phyloP scores from a whole-genome alignment of 768 basidiomycete genomes.

The Boletus fagicola region DNA sequence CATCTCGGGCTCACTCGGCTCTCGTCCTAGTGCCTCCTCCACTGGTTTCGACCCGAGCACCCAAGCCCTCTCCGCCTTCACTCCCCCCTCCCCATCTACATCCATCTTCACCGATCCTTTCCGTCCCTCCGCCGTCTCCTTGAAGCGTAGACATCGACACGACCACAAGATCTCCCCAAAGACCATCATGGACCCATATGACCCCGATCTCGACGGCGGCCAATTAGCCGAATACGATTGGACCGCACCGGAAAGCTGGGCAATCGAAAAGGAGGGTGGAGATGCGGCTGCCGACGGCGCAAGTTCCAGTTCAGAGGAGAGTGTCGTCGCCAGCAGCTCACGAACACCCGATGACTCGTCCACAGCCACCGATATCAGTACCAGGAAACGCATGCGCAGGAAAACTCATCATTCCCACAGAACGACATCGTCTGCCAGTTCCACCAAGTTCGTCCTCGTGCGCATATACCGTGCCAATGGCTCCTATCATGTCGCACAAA shows the following conservation, averaged over 20 bases:
- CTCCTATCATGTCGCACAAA: constrained; percentile 66
- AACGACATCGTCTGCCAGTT: constrained; percentile 11
- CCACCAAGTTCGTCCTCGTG: constrained; percentile 47
- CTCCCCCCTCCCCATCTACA: constrained; percentile 37
- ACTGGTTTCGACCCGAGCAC: constrained; percentile 28
- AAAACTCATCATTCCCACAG: constrained; percentile 25
- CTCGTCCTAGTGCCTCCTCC: constrained; percentile 21
- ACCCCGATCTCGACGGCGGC: constrained; percentile 9
- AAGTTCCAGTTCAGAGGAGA: constrained; percentile 42
- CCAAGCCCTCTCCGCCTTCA: constrained; percentile 39
- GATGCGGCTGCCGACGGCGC: constrained; percentile 36
- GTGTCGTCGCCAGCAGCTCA: constrained; percentile 17
- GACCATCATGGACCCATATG: constrained; percentile 24
- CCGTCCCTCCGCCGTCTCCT: constrained; percentile 16
- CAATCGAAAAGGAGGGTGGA: constrained; percentile 51
- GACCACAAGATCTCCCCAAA: constrained; percentile 55
- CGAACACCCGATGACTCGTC: constrained; percentile 17
- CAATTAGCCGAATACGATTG: constrained; percentile 41
- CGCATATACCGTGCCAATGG: constrained; percentile 77
- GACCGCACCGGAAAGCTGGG: constrained; percentile 79
- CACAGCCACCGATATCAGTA: constrained; percentile 6
- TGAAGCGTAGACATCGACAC: constrained; percentile 26
- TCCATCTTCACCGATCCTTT: constrained; percentile 40
- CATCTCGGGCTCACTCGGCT: constrained; percentile 4
- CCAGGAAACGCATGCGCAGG: constrained; percentile 26